A percentile compares a stretch with the other conserved stretches of the same genome.
These are phyloP conservation scores for Lunularia cruciata DNA, from an alignment of 225 moss, liverwort and hornwort genomes.

Conservation along the genomic window DNA sequence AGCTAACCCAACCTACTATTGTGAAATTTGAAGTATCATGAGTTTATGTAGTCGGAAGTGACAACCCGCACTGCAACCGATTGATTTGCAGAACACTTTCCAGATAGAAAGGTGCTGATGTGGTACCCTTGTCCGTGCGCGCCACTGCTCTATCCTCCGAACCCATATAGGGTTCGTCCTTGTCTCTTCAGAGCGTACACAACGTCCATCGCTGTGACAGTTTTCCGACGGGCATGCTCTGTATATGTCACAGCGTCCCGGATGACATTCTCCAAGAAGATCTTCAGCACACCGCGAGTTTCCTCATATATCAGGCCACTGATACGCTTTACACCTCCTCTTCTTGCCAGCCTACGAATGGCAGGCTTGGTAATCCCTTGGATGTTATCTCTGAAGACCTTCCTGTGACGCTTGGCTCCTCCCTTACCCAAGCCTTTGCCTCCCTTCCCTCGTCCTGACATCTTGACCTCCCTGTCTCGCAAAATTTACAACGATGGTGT, in stretches of 20 bases:
- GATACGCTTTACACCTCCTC: constrained; percentile 48
- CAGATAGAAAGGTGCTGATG: too few relatives aligned
- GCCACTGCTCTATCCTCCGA: constrained; percentile 34
- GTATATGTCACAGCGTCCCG: constrained; percentile 46
- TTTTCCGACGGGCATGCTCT: constrained; percentile 42
- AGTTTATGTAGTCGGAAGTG: too few relatives aligned
- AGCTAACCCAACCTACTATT: too few relatives aligned
- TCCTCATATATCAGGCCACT: constrained; percentile 47
- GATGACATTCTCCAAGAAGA: constrained; percentile 47
- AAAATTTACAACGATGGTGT: too few relatives aligned
- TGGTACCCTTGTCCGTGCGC: too few relatives aligned
- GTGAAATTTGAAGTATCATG: too few relatives aligned
- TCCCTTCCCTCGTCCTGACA: constrained; percentile 46
- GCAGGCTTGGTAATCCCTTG: constrained; percentile 49
- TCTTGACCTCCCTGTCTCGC: too few relatives aligned
- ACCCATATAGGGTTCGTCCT: constrained; percentile 45
- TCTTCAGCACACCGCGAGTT: constrained; percentile 42
- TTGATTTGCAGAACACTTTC: too few relatives aligned
- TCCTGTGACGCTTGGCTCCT: constrained; percentile 45
- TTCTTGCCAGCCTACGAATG: constrained; percentile 38
- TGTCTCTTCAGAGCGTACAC: constrained; percentile 46
- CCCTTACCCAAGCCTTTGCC: constrained; percentile 47
- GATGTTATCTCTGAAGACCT: constrained; percentile 49
- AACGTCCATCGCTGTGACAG: constrained; percentile 47
- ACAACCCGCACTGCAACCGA: too few relatives aligned